Evolutionary conservation across 805 yeast species (phyloP).

Genomic region (Yarrowia osloensis): DNA sequence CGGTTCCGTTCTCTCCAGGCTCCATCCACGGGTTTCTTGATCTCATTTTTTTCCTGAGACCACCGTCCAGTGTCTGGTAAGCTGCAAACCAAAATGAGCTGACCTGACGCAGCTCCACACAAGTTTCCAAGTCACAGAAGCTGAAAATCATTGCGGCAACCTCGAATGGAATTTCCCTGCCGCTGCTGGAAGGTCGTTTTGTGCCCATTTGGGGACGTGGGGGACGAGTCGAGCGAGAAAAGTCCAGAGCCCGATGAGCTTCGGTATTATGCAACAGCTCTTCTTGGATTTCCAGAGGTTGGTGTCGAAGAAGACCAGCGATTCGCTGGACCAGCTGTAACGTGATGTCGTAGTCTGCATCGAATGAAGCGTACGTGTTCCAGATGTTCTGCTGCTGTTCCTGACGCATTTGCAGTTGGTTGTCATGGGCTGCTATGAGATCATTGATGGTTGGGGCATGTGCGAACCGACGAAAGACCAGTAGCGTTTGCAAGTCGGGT

Average conservation of each 20-base stretch:
- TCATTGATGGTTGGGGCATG: too few relatives aligned
- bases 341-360: too few relatives aligned
- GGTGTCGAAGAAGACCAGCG: too few relatives aligned
- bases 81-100: not conserved
- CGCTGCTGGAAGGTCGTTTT: too few relatives aligned
- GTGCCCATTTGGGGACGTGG: not conserved
- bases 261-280: too few relatives aligned
- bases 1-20: not conserved
- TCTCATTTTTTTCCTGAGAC: not conserved
- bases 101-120: not conserved
- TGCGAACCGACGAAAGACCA: too few relatives aligned
- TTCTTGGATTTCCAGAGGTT: not conserved
- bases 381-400: too few relatives aligned
- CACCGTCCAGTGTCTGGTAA: not conserved
- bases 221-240: not conserved
- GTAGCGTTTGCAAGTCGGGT: too few relatives aligned
- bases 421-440: too few relatives aligned
- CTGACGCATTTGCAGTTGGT: too few relatives aligned
- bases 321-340: too few relatives aligned
- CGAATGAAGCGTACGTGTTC: too few relatives aligned
- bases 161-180: not conserved
- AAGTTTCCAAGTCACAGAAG: not conserved
- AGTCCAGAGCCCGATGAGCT: not conserved
- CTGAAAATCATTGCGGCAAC: not conserved
- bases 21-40: not conserved